phyloP scores from a whole-genome alignment of 305 asterid species.

The Salvia sclarea region DNA sequence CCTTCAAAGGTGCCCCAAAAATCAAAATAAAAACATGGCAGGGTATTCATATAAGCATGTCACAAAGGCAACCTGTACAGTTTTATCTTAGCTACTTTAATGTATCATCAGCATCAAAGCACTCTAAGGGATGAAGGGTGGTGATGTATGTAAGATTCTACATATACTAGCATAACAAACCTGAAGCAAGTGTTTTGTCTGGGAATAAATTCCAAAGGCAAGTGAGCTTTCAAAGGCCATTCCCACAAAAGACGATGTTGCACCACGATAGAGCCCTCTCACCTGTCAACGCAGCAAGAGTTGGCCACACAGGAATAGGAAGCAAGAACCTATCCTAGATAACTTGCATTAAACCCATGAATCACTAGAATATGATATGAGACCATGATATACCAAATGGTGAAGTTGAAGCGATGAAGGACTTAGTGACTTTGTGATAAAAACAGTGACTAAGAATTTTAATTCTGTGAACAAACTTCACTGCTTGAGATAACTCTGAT shows the following conservation, averaged over 20 bases:
- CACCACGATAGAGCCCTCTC: slow-evolving; percentile 89
- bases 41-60: slow-evolving; percentile 14
- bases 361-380: slow-evolving; percentile 19
- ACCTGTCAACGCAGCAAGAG: slow-evolving; percentile 51
- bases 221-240: slow-evolving; percentile 96
- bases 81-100: slow-evolving; percentile 21
- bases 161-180: slow-evolving; percentile 36
- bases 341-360: slow-evolving; percentile 18
- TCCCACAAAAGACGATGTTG: slow-evolving; percentile 85
- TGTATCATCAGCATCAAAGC: slow-evolving; percentile 22
- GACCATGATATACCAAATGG: not conserved
- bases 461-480: slow-evolving; percentile 14
- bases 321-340: not conserved
- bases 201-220: slow-evolving; percentile 88
- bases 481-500: slow-evolving; percentile 22
- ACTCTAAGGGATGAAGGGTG: slow-evolving; percentile 20
- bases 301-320: slow-evolving; percentile 13
- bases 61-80: slow-evolving; percentile 10
- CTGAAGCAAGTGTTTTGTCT: slow-evolving; percentile 76
- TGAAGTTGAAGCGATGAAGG: slow-evolving; percentile 4
- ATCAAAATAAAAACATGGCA: not conserved
- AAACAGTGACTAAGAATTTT: not conserved
- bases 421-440: not conserved
- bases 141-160: slow-evolving; percentile 4
- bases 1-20: slow-evolving; percentile 45